Conservation (phyloP, 306 rosid genomes). For the Ochetophila trinervis region DNA sequence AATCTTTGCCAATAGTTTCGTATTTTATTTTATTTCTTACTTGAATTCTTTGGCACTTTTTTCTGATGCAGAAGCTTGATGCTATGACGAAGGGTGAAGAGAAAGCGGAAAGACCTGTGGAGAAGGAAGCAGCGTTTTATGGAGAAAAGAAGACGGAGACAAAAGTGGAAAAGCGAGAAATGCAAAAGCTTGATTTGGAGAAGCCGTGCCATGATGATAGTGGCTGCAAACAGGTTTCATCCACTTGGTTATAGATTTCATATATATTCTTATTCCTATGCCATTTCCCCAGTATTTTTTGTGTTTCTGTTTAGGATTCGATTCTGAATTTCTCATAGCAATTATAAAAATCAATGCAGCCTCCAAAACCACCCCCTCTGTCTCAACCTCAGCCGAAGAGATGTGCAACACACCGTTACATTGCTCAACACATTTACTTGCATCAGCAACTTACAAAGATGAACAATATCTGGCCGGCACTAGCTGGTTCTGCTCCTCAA, state of each 20-base stretch:
- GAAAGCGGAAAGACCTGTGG: slow-evolving; percentile 30
- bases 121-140: slow-evolving; percentile 22
- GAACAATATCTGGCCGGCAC: slow-evolving; percentile 28
- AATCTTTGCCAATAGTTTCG: too few relatives aligned
- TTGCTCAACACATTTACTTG: slow-evolving; percentile 61
- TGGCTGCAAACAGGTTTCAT: slow-evolving; percentile 27
- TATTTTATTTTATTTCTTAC: not conserved
- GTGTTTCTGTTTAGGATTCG: not conserved
- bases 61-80: slow-evolving; percentile 33
- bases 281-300: not conserved
- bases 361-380: slow-evolving; percentile 23
- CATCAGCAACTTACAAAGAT: slow-evolving; percentile 48
- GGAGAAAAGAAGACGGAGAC: slow-evolving; percentile 29
- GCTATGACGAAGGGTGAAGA: slow-evolving; percentile 31
- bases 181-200: slow-evolving; percentile 31
- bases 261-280: not conserved
- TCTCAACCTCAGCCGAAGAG: slow-evolving; percentile 45
- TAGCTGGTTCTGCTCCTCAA: slow-evolving; percentile 35
- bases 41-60: not conserved
- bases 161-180: slow-evolving; percentile 9
- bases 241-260: slow-evolving; percentile 39
- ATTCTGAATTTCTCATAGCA: slow-evolving; percentile 7
- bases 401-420: slow-evolving; percentile 62
- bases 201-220: slow-evolving; percentile 32
- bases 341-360: slow-evolving; percentile 37